Base-by-base conservation (phyloP, 2,329 filamentous ascomycete genomes). In the Pyrenophora graminea region DNA sequence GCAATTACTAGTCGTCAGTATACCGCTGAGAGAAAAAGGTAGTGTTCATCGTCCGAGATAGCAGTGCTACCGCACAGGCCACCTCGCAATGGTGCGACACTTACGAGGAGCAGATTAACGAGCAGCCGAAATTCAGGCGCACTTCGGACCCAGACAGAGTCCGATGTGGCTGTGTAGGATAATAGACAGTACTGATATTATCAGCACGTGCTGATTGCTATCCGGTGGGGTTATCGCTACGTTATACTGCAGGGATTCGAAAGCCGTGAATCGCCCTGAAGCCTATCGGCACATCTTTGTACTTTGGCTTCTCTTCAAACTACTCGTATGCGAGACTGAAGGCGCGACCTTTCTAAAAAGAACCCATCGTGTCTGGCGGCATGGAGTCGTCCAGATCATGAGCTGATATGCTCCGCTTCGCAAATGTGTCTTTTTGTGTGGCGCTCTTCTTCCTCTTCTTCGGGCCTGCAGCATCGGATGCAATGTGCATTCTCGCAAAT, bases 401-500 rank as follows among this genome's bases (percentile, higher is more conserved):
- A 15, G 43, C 53, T 33, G 23, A 32, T 5, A 51, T 18, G 6
- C 44, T 33, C 32, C 62, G 58, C 49, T 63, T 68, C 15, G 39
- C n/a, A n/a, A 32, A 17, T 3, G 30, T 46, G 12, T 18, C 45
- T 34, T 40, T 36, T 48, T 45, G 45, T 31, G 43, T 12, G 6
- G 42, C 27, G 21, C 47, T 41, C 13, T 58, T 39, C 30, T 61
- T 68, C 34, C 66, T 62, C 48, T 67, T 69, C 39, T 55, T 59
- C 13, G 25, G 40, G 3, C 37, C 50, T 15, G 34, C 41, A 40
- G 34, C 41, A 32, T 63, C 56, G 13, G 60, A 51, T 36, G 78
- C 80, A 45, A 95, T 85, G 71, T 93, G 94, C 32, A 79, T 77
- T 50, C 85, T 71, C 7, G 90, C 83, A 91, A 91, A 97, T 57